Evolutionary conservation across 345 rosid species (phyloP), one percentile per base, ranked within the genome.

Genomic region (Rhizophora mangle): DNA sequence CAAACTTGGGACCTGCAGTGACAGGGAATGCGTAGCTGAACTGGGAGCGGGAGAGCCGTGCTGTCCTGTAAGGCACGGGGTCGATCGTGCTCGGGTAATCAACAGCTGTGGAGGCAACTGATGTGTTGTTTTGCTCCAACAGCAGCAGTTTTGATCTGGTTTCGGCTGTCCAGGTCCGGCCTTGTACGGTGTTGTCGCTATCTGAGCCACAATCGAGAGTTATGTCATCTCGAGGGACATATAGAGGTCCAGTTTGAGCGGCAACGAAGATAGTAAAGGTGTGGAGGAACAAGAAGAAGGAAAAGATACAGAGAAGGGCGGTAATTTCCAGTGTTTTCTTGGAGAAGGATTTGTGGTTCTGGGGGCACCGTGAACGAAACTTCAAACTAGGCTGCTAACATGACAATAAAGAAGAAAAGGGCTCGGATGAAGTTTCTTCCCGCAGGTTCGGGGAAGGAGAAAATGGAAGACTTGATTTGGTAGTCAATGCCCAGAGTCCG

Each of bases 171-270:
- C 59, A 55, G 27, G 16, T 55, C 59, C 29, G 59, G 27, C 29
- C 59, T 10, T 0, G 0, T 6, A 18, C 36, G 19, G 0, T 27
- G 1, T 4, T 1, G 16, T 47, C 34, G 13, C 56, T 47, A 24
- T 20, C 6, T 7, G 68, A 64, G 36, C 68, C 68, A 49, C 68
- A 64, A 49, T 47, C 57, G 18, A 64, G 22, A 30, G 68, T 8
- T 47, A 64, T 64, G 55, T 65, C 29, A 4, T 51, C 68, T 8
- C 8, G 31, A 24, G 47, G 66, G 15, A 1, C 16, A n/a, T 60
- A 60, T 5, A 21, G 31, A 11, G 5, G 49, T 3, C 3, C 5
- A 1, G 18, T 43, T 43, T 43, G 49, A 43, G 49, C 49, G 13
- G 49, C 49, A 11, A 15, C 3, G 49, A 11, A 43, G 49, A 13